Evolutionary conservation across 2,329 filamentous ascomycete species (phyloP), one percentile per base, ranked within the genome.

Genomic region (Verticillium tricorpus): DNA sequence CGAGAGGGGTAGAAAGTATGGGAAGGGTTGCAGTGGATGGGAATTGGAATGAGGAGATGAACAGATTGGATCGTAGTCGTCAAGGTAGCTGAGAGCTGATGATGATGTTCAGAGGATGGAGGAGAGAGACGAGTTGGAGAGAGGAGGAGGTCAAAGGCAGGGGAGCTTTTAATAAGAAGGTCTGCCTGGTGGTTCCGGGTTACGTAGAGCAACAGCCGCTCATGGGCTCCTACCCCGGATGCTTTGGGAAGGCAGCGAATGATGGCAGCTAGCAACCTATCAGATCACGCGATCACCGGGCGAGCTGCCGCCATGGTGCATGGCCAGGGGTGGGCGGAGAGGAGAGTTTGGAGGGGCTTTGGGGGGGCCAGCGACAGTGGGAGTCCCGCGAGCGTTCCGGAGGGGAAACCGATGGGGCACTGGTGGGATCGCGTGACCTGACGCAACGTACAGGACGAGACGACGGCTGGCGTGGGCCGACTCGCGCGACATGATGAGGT

Each of bases 381-480:
- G 56, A 61, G 62, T 57, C 57, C 39, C 17, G 56, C 60, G 60
- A 57, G 60, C 63, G 62, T 59, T 61, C 63, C 61, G 62, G 56
- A 56, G 37, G 35, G 32, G 45, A 61, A 37, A 31, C 22, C 22
- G 52, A 54, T 15, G 39, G 55, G 35, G n/a, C 32, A 56, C 11
- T 52, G 9, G 45, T 28, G 45, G 45, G 61, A 68, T 67, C 67
- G 67, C 66, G 67, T 68, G 67, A 68, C 67, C 64, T 68, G 63
- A 61, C 63, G 62, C 66, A 59, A 59, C 37, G 4, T 52, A 28
- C n/a, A 52, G n/a, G 45, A 52, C 45, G 45, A 52, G 45, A 59
- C 28, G 57, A 28, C 57, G 40, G 28, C 56, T 35, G 34, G 35
- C 57, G 37, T 58, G 37, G 57, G 57, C 57, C 57, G 57, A 58